Percentiles rank a stretch among this genome's conserved stretches.
Conservation (phyloP, 495 filamentous ascomycete species). For the Aspergillus campestris region DNA sequence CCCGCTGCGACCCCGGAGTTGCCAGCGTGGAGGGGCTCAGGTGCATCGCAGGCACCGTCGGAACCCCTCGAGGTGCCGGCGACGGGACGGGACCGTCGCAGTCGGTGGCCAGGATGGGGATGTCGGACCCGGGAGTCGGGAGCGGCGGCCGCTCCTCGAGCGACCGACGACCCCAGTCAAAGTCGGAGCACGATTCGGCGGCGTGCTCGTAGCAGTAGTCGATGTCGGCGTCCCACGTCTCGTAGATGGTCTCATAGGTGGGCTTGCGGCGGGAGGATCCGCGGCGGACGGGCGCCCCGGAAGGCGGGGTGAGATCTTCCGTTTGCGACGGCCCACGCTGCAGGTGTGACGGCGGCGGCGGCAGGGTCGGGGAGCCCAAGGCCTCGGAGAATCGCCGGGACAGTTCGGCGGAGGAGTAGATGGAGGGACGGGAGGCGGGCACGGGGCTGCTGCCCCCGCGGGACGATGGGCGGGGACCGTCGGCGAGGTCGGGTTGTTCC, state of each 20-base stretch:
- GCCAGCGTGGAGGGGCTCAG: conserved; percentile 24
- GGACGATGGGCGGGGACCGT: conserved; percentile 13
- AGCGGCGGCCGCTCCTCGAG: conserved; percentile 20
- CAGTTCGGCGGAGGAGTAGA: conserved; percentile 26
- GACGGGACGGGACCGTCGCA: background rate
- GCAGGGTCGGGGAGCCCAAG: conserved; percentile 33
- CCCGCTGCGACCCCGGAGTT: conserved; percentile 26
- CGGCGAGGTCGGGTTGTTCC: conserved; percentile 9
- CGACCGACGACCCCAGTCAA: conserved; percentile 64
- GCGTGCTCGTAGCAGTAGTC: conserved; percentile 91
- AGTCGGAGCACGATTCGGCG: conserved; percentile 83
- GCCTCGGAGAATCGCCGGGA: conserved; percentile 32
- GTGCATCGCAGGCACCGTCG: conserved; percentile 10
- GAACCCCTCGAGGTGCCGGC: conserved; percentile 1
- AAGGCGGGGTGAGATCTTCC: too few relatives aligned
- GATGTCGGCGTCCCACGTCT: conserved; percentile 88
- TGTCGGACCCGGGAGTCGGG: too few relatives aligned
- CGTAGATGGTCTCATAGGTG: conserved; percentile 33
- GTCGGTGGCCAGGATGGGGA: too few relatives aligned
- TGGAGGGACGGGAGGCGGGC: conserved; percentile 16
- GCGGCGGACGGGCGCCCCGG: background rate
- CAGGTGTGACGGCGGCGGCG: conserved; percentile 13
- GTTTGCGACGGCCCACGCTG: too few relatives aligned
- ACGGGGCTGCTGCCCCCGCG: conserved; percentile 3
- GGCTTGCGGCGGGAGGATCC: conserved; percentile 3